These are phyloP conservation scores for Coemansia sp. DNA, from an alignment of 192 early-diverging fungal species.

Conservation along the genomic window DNA sequence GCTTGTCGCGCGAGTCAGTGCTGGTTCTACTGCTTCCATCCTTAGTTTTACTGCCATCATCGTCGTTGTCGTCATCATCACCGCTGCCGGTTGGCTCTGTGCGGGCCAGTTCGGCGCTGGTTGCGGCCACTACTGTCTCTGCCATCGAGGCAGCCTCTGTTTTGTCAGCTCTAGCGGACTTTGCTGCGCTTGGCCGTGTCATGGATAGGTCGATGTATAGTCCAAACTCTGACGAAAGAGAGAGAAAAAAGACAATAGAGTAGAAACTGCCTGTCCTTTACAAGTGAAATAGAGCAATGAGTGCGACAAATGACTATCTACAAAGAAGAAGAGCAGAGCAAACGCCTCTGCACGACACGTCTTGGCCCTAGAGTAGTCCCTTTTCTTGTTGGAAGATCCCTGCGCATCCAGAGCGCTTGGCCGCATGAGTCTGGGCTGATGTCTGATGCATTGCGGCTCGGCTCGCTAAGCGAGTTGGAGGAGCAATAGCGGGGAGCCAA, in stretches of 20 bases:
- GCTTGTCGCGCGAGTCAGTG: background rate
- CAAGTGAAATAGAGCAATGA: background rate
- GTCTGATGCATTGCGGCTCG: background rate
- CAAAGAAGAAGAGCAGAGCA: background rate
- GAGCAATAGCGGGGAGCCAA: background rate
- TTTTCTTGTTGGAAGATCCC: background rate
- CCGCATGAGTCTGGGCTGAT: background rate
- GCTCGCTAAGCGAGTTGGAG: background rate
- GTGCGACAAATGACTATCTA: background rate
- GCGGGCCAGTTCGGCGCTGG: background rate
- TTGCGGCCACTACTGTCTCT: constrained; percentile 2
- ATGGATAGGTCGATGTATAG: background rate
- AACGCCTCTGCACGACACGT: background rate
- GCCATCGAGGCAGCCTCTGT: constrained; percentile 2
- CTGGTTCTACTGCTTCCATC: background rate
- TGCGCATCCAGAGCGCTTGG: background rate
- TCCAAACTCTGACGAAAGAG: background rate
- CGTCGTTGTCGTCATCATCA: background rate
- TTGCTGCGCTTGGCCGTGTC: constrained; percentile 1
- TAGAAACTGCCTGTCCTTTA: background rate
- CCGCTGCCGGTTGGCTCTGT: background rate
- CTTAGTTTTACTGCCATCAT: background rate
- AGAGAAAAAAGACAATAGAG: background rate
- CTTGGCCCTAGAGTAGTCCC: background rate
- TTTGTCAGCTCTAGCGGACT: background rate